A percentile compares a stretch with the other conserved stretches of the same genome.
These are phyloP conservation scores for Fusarium incarnatum DNA, from an alignment of 2,329 filamentous ascomycete species.

Conservation along the genomic window DNA sequence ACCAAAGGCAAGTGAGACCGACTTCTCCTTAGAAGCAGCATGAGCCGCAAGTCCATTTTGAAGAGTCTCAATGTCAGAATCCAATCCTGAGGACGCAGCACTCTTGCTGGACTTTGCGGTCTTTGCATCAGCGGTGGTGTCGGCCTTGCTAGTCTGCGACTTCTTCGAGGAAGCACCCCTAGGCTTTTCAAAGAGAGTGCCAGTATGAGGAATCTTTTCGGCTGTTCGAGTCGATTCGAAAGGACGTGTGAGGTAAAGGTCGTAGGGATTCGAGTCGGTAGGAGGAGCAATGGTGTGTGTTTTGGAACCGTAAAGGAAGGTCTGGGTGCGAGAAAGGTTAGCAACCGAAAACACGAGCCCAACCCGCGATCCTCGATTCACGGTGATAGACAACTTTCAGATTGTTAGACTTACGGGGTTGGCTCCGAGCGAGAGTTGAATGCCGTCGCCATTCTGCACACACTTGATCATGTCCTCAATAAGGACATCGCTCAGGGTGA, in stretches of 20 bases:
- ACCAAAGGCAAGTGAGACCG: slow-evolving; percentile 36
- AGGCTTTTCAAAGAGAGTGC: slow-evolving; percentile 62
- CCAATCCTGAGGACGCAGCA: slow-evolving; percentile 56
- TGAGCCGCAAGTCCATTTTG: slow-evolving; percentile 56
- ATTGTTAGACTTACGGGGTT: slow-evolving; percentile 65
- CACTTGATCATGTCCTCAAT: slow-evolving; percentile 73
- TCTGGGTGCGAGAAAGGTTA: slow-evolving; percentile 53
- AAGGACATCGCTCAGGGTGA: slow-evolving; percentile 67
- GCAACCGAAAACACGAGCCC: slow-evolving; percentile 15
- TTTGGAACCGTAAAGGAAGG: slow-evolving; percentile 65
- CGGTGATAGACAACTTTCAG: neutral
- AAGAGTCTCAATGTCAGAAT: slow-evolving; percentile 63
- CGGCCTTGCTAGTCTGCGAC: slow-evolving; percentile 47
- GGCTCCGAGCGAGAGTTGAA: slow-evolving; percentile 68
- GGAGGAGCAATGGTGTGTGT: slow-evolving; percentile 61
- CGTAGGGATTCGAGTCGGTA: slow-evolving; percentile 62
- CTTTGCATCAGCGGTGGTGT: slow-evolving; percentile 49
- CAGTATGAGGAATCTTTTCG: slow-evolving; percentile 62
- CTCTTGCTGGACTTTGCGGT: slow-evolving; percentile 49
- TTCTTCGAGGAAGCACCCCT: slow-evolving; percentile 39
- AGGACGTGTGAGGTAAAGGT: slow-evolving; percentile 68
- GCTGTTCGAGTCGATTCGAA: slow-evolving; percentile 60
- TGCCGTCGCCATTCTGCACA: slow-evolving; percentile 65
- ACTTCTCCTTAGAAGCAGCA: slow-evolving; percentile 53
- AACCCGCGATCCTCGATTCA: neutral